phyloP scores from a whole-genome alignment of 176 grass and related monocot species.

The Eleusine coracana region DNA sequence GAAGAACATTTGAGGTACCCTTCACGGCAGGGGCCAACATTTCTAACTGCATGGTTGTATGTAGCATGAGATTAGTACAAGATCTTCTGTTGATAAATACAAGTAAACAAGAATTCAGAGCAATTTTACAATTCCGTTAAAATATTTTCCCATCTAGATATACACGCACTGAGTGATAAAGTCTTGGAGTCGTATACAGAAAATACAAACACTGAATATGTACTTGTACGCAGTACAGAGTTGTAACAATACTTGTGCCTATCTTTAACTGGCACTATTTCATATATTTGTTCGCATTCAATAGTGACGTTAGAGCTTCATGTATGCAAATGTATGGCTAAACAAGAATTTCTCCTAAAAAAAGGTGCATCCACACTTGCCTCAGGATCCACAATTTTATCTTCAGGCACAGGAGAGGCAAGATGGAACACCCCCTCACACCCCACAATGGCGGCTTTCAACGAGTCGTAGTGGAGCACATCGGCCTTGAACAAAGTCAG shows the following conservation, averaged over 20 bases:
- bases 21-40: slow-evolving; percentile 42
- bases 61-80: neutral
- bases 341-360: too few species aligned
- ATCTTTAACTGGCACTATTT: neutral
- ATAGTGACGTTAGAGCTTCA: neutral
- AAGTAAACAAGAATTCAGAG: neutral
- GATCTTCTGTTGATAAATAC: neutral
- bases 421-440: slow-evolving; percentile 66
- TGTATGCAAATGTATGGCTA: neutral
- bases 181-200: neutral
- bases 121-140: neutral
- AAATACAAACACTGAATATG: neutral
- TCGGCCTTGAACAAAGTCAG: slow-evolving; percentile 62
- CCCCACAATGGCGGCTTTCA: slow-evolving; percentile 44
- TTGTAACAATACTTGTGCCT: too few species aligned
- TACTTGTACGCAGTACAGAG: neutral
- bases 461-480: slow-evolving; percentile 49
- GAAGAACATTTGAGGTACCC: slow-evolving; percentile 44
- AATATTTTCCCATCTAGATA: neutral
- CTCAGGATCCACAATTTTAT: slow-evolving; percentile 43
- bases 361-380: slow-evolving; percentile 5
- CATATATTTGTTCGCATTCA: neutral
- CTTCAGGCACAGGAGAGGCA: slow-evolving; percentile 50
- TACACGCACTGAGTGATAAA: neutral
- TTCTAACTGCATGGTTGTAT: slow-evolving; percentile 27